phyloP scores from a whole-genome alignment of 768 basidiomycete species.

The Flagelloscypha sp. region DNA sequence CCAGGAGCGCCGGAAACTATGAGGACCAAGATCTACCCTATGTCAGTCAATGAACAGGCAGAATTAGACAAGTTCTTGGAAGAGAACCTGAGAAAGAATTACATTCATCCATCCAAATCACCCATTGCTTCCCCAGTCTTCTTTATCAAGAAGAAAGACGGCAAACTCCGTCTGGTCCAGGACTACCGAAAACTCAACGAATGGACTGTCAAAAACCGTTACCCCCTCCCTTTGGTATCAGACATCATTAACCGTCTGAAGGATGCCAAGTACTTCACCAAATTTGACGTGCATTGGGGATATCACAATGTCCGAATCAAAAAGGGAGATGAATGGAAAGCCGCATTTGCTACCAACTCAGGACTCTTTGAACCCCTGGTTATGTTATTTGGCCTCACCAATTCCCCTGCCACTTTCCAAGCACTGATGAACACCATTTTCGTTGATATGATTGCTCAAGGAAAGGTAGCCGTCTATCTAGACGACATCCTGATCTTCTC shows the following conservation, averaged over 20 bases:
- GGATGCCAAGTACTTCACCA: constrained; percentile 19
- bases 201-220: constrained; percentile 18
- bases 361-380: constrained; percentile 21
- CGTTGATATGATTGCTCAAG: background rate
- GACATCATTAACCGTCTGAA: constrained; percentile 16
- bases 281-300: constrained; percentile 23
- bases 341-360: constrained; percentile 19
- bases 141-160: constrained; percentile 12
- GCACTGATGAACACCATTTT: constrained; percentile 11
- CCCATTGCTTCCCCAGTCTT: constrained; percentile 4
- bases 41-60: constrained; percentile 13
- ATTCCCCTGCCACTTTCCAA: constrained; percentile 20
- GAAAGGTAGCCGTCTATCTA: constrained; percentile 3
- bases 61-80: constrained; percentile 15
- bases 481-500: constrained; percentile 21
- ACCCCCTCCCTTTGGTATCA: constrained; percentile 18
- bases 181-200: constrained; percentile 11
- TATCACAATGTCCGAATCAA: constrained; percentile 24
- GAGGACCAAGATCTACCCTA: constrained; percentile 15
- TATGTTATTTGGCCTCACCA: constrained; percentile 21
- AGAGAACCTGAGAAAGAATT: constrained; percentile 17
- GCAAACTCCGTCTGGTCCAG: constrained; percentile 7
- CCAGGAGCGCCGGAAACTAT: constrained; percentile 13
- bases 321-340: constrained; percentile 20
- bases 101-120: constrained; percentile 10